These are phyloP conservation scores for Fusarium transvaalense DNA, from an alignment of 2,329 filamentous ascomycete species.

Conservation along the genomic window DNA sequence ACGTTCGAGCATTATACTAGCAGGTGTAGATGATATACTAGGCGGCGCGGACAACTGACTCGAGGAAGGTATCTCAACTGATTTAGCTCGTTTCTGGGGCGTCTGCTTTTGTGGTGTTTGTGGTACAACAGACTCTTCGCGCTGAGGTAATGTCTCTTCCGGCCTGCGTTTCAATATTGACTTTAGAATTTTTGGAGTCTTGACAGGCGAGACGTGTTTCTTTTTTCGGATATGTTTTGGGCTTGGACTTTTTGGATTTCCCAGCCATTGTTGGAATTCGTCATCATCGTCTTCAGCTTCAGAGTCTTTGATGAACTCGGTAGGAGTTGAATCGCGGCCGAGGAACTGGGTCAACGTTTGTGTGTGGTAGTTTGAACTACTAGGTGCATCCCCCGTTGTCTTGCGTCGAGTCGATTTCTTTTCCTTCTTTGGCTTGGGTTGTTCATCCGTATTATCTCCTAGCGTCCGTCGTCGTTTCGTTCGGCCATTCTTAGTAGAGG, in stretches of 20 bases:
- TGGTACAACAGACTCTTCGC: slow-evolving; percentile 55
- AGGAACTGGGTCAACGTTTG: slow-evolving; percentile 59
- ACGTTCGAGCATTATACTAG: slow-evolving; percentile 56
- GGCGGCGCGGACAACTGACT: slow-evolving; percentile 54
- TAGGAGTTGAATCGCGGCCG: slow-evolving; percentile 33
- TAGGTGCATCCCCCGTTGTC: slow-evolving; percentile 51
- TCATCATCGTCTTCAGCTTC: slow-evolving; percentile 54
- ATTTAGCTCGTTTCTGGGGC: slow-evolving; percentile 50
- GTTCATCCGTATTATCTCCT: slow-evolving; percentile 41
- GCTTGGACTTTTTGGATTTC: slow-evolving; percentile 48
- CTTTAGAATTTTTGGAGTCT: slow-evolving; percentile 34
- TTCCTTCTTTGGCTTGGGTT: slow-evolving; percentile 37
- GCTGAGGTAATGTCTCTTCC: slow-evolving; percentile 19
- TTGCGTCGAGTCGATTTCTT: slow-evolving; percentile 45
- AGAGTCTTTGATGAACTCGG: slow-evolving; percentile 54
- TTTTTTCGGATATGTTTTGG: slow-evolving; percentile 26
- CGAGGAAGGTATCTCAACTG: slow-evolving; percentile 61
- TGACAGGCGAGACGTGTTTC: slow-evolving; percentile 20
- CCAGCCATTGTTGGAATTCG: slow-evolving; percentile 54
- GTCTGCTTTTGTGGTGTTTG: slow-evolving; percentile 60
- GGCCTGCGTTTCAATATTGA: slow-evolving; percentile 33
- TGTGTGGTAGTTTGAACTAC: slow-evolving; percentile 54
- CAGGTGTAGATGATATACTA: slow-evolving; percentile 56
- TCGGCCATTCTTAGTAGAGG: slow-evolving; percentile 23
- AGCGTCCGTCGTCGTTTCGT: slow-evolving; percentile 49